Percentiles rank a stretch among this genome's conserved stretches.
Evolutionary conservation across 805 yeast genomes (phyloP).

Genomic region (Spathaspora passalidarum): DNA sequence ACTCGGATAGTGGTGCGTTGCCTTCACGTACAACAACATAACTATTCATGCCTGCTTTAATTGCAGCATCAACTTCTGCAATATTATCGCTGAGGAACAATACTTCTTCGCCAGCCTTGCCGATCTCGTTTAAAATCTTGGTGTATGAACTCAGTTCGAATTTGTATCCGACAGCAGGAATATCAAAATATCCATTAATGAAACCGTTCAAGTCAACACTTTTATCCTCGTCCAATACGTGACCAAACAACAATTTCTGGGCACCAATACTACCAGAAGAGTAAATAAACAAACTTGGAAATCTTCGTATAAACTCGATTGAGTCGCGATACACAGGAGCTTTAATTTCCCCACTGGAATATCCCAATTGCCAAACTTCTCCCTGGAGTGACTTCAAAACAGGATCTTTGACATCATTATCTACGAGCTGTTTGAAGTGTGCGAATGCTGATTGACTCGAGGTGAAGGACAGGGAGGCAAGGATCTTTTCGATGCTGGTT

Average conservation of each 20-base stretch:
- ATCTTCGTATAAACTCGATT: conserved; percentile 45
- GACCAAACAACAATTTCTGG: conserved; percentile 71
- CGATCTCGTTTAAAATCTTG: conserved; percentile 48
- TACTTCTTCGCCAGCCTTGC: conserved; percentile 30
- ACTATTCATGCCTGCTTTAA: conserved; percentile 57
- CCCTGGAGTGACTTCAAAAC: conserved; percentile 80
- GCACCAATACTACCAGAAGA: conserved; percentile 90
- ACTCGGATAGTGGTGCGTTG: conserved; percentile 49
- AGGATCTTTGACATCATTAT: conserved; percentile 72
- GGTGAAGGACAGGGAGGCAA: conserved; percentile 14
- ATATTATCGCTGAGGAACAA: conserved; percentile 81
- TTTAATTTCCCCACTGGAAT: conserved; percentile 65
- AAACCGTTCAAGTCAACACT: conserved; percentile 48
- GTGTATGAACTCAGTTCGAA: conserved; percentile 53
- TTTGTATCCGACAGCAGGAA: conserved; percentile 79
- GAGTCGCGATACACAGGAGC: conserved; percentile 83
- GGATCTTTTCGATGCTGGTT: conserved; percentile 23
- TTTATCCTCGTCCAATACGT: conserved; percentile 46
- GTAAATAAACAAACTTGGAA: conserved; percentile 58
- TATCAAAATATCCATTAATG: conserved; percentile 75
- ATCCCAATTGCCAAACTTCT: conserved; percentile 76
- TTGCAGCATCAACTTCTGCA: conserved; percentile 74
- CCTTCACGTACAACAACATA: conserved; percentile 71
- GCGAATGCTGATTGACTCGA: conserved; percentile 25
- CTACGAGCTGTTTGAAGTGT: conserved; percentile 59